Percentiles rank a stretch among this genome's conserved stretches.
phyloP scores from a whole-genome alignment of 1,139 yeast genomes.

The Nadsonia starkeyi-henricii region DNA sequence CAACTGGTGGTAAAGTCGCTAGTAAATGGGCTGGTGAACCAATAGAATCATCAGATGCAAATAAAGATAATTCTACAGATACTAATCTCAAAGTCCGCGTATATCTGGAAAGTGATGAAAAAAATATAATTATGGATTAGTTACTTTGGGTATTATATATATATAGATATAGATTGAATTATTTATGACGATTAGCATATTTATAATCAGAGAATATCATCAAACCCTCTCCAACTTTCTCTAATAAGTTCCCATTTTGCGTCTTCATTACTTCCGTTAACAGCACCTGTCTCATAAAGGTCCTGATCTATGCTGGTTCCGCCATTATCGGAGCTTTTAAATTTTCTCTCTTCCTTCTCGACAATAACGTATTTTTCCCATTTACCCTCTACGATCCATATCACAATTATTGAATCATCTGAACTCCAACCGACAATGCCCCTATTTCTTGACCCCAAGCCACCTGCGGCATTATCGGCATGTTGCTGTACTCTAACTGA shows the following conservation, averaged over 20 bases:
- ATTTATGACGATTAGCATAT: too few relatives aligned
- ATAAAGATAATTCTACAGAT: not conserved
- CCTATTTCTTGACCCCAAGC: constrained; percentile 12
- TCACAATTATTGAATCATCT: constrained; percentile 46
- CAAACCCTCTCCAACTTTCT: constrained; percentile 67
- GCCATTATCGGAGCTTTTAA: constrained; percentile 4
- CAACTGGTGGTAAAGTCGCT: constrained; percentile 4
- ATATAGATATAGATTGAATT: too few relatives aligned
- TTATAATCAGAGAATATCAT: constrained; percentile 11
- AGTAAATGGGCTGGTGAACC: constrained; percentile 4
- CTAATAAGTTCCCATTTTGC: constrained; percentile 47
- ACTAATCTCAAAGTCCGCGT: not conserved
- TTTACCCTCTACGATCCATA: constrained; percentile 52
- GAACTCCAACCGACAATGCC: constrained; percentile 75
- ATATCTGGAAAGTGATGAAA: not conserved
- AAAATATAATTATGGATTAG: not conserved
- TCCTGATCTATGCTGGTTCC: not conserved
- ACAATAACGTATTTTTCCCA: constrained; percentile 79
- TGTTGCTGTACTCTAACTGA: constrained; percentile 42
- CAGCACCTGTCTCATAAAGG: constrained; percentile 4
- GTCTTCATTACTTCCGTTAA: constrained; percentile 13
- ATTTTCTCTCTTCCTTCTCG: constrained; percentile 31
- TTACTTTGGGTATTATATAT: too few relatives aligned
- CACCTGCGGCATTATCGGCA: not conserved
- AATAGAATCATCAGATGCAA: not conserved